Evolutionary conservation across 768 basidiomycete species (phyloP).

Genomic region (Tricholoma matsutake): DNA sequence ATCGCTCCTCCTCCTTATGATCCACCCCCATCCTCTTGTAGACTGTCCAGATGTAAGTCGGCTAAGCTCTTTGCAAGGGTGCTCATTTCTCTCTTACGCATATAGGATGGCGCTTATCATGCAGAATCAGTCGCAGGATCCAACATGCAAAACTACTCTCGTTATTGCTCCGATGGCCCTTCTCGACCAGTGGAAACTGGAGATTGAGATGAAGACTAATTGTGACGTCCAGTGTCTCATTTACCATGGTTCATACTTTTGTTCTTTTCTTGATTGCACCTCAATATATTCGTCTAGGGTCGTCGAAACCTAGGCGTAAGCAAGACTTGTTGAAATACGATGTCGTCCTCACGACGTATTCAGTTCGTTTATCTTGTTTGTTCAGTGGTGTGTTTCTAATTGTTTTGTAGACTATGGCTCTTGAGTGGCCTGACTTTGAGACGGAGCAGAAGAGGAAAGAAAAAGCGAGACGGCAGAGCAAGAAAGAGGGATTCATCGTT

Average conservation of each 20-base stretch:
- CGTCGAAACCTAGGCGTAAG: conserved; percentile 42
- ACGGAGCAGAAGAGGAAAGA: conserved; percentile 44
- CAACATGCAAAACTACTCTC: conserved; percentile 57
- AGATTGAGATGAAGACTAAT: conserved; percentile 57
- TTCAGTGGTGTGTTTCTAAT: background rate
- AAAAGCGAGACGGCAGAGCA: conserved; percentile 27
- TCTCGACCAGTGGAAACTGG: conserved; percentile 63
- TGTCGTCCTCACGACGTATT: conserved; percentile 57
- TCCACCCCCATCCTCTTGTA: conserved; percentile 15
- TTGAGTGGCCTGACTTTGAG: conserved; percentile 58
- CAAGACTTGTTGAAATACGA: conserved; percentile 55
- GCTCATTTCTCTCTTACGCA: background rate
- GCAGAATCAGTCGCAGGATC: conserved; percentile 49
- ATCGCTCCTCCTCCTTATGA: background rate
- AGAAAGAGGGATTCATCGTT: conserved; percentile 31
- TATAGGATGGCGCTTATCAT: conserved; percentile 58
- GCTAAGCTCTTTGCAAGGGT: background rate
- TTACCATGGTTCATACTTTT: conserved; percentile 50
- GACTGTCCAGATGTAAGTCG: conserved; percentile 47
- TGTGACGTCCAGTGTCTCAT: conserved; percentile 48
- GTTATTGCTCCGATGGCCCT: conserved; percentile 67
- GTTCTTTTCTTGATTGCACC: background rate
- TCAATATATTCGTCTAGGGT: conserved; percentile 29
- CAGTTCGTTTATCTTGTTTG: conserved; percentile 26
- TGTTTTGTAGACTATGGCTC: conserved; percentile 45